Percentiles rank a stretch among this genome's conserved stretches.
Evolutionary conservation across 2,329 filamentous ascomycete genomes (phyloP).

Genomic region (Neurospora crassa): DNA sequence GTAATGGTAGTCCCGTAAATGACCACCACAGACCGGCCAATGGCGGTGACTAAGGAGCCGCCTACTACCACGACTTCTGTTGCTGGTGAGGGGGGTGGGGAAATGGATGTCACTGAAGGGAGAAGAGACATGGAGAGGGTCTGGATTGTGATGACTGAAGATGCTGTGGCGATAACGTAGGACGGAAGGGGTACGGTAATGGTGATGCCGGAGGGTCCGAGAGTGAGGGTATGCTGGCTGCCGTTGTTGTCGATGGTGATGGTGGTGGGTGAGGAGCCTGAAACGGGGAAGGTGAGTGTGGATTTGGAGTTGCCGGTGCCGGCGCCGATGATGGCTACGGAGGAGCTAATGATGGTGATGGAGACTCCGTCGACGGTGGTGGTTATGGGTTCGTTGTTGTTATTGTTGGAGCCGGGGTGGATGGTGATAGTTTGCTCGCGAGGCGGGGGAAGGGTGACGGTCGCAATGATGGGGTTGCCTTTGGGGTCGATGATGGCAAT

Average conservation of each 20-base stretch:
- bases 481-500: neutral
- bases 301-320: conserved; percentile 28
- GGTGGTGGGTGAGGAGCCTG: conserved; percentile 23
- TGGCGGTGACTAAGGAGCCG: conserved; percentile 33
- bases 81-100: neutral
- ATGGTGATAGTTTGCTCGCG: neutral
- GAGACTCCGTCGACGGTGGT: conserved; percentile 25
- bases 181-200: neutral
- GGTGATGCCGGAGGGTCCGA: neutral
- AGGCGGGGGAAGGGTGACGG: neutral
- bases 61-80: conserved; percentile 38
- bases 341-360: conserved; percentile 31
- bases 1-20: conserved; percentile 32
- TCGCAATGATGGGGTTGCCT: neutral
- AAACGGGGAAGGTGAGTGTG: conserved; percentile 19
- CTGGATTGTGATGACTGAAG: conserved; percentile 11
- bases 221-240: neutral
- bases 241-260: conserved; percentile 18
- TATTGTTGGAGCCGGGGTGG: neutral
- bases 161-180: neutral
- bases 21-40: conserved; percentile 34
- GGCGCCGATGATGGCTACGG: conserved; percentile 29
- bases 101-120: conserved; percentile 18
- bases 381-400: conserved; percentile 18
- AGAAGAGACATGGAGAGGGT: conserved; percentile 25